Conservation (phyloP, 768 basidiomycete genomes). For the Boletus coccyginus region DNA sequence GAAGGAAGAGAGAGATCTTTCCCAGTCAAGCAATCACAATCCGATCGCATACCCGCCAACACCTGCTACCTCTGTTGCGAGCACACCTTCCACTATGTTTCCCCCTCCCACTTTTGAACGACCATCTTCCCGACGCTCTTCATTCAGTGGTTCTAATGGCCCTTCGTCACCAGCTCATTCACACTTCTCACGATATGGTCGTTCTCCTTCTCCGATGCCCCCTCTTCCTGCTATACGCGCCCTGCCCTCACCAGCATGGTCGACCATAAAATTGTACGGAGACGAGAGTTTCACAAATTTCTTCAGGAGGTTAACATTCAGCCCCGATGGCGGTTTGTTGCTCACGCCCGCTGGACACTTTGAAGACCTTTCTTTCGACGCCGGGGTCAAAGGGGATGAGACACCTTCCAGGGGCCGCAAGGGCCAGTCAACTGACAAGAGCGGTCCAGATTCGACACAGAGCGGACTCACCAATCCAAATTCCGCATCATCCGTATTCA, state of each 20-base stretch:
- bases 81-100: conserved; percentile 56
- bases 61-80: conserved; percentile 65
- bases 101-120: conserved; percentile 51
- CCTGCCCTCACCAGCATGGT: conserved; percentile 58
- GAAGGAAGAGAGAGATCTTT: conserved; percentile 39
- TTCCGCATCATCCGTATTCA: conserved; percentile 74
- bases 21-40: conserved; percentile 30
- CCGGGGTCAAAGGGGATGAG: conserved; percentile 31
- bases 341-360: conserved; percentile 97
- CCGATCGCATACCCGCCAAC: conserved; percentile 46
- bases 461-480: conserved; percentile 33
- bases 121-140: conserved; percentile 60
- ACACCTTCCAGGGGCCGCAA: conserved; percentile 60
- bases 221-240: conserved; percentile 91
- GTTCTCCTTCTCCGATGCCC: conserved; percentile 87
- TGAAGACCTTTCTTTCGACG: conserved; percentile 76
- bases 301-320: conserved; percentile 91
- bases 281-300: conserved; percentile 96
- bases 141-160: conserved; percentile 78
- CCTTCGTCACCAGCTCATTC: conserved; percentile 63
- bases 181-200: conserved; percentile 65
- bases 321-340: conserved; percentile 90
- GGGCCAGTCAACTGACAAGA: conserved; percentile 42
- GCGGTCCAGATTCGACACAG: conserved; percentile 25
- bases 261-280: conserved; percentile 81